These are phyloP conservation scores for Coniochaeta sp. DNA, from an alignment of 2,329 filamentous ascomycete species.

Conservation along the genomic window DNA sequence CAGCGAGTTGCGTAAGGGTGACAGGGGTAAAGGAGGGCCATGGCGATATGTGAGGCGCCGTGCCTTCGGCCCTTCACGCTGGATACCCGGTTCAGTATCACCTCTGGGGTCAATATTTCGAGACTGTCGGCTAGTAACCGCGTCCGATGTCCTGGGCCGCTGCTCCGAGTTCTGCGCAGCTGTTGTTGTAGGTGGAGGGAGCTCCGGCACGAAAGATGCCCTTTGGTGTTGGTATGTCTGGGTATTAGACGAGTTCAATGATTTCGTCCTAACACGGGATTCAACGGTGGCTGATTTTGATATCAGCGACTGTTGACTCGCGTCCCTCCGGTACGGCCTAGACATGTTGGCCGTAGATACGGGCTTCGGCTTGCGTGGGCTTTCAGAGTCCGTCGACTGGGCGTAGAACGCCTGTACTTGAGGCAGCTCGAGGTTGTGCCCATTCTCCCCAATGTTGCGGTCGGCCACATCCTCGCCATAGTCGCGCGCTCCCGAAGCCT, in stretches of 20 bases:
- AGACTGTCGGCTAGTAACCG: neutral
- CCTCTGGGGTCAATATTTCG: neutral
- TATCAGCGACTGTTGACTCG: constrained; percentile 8
- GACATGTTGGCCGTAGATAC: constrained; percentile 10
- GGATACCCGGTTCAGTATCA: neutral
- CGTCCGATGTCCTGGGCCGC: neutral
- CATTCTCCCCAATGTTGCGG: constrained; percentile 43
- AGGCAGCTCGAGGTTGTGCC: constrained; percentile 22
- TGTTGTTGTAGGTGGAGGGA: neutral
- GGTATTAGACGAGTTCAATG: constrained; percentile 12
- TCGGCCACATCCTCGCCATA: constrained; percentile 62
- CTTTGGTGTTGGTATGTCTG: constrained; percentile 7
- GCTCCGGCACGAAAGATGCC: constrained; percentile 3
- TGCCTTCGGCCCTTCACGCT: neutral
- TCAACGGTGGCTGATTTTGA: constrained; percentile 10
- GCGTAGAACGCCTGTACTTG: constrained; percentile 30
- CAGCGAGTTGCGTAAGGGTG: neutral
- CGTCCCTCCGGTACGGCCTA: constrained; percentile 8
- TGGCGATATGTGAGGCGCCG: neutral
- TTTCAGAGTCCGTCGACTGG: constrained; percentile 5
- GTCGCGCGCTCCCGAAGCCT: constrained; percentile 42
- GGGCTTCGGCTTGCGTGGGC: neutral
- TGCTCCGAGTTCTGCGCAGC: neutral
- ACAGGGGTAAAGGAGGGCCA: neutral
- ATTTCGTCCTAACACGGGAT: constrained; percentile 10